Base-by-base conservation (phyloP, 768 basidiomycete genomes). In the Lanmaoa rubissima region DNA sequence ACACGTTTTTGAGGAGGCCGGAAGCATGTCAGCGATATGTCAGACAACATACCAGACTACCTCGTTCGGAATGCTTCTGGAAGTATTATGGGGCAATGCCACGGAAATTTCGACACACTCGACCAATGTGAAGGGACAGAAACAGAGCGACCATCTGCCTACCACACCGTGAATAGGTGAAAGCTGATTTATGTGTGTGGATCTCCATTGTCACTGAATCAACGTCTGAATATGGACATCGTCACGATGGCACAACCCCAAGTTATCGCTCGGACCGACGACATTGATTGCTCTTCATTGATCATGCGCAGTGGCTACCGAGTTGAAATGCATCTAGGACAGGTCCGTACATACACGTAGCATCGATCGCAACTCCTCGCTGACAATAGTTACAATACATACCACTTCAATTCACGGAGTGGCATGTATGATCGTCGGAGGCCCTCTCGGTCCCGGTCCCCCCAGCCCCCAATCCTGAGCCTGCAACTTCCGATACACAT, bases 401-500 rank as follows among this genome's bases (percentile, higher is more conserved):
- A 21, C 31, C 41, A 41, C 55, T 14, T 51, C 24, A 21, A 7
- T 45, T 68, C 51, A 69, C 19, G 57, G 58, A 6, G 67, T 66
- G 28, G 61, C 40, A 50, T 69, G 67, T 53, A 69, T 61, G 54
- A 66, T 69, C 49, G 61, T 66, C 58, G 63, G 50, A 48, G 63
- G 61, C 5, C 67, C 68, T 44, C 68, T 70, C 61, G 68, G 59
- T 35, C 57, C 62, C 53, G 64, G 21, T 6, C 57, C 66, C 8
- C 61, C 68, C 21, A 61, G 28, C 24, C 57, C 58, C 65, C 66
- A 64, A 28, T 71, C 68, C 43, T 62, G 70, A 42, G 65, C 51
- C 34, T 71, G 70, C 42, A 69, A 36, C 62, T 64, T 73, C 59
- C 69, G 65, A 39, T 64, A 71, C 35, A 73, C 54, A 39, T 67